Conservation (phyloP, 768 basidiomycete genomes). For the Boletus subcaerulescens region DNA sequence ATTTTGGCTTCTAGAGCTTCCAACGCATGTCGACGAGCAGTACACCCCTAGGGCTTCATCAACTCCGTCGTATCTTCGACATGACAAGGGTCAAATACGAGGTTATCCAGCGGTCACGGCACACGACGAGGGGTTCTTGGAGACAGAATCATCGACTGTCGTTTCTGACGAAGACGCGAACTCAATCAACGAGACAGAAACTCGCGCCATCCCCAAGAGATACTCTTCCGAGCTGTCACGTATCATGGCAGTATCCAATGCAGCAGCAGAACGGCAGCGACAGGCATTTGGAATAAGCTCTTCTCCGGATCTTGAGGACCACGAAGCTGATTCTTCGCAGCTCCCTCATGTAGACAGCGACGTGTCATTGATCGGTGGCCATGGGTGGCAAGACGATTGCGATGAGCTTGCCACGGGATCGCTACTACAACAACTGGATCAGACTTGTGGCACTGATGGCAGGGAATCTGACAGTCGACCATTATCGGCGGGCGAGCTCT, state of each 20-base stretch:
- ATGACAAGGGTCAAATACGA: not conserved
- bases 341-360: slow-evolving; percentile 45
- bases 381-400: slow-evolving; percentile 39
- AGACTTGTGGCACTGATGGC: not conserved
- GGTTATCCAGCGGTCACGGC: not conserved
- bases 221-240: slow-evolving; percentile 30
- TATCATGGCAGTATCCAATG: slow-evolving; percentile 27
- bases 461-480: not conserved
- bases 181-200: not conserved
- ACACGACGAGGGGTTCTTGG: slow-evolving; percentile 1
- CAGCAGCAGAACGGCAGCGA: slow-evolving; percentile 44
- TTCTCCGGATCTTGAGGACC: slow-evolving; percentile 27
- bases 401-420: slow-evolving; percentile 31
- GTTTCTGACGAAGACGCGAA: slow-evolving; percentile 17
- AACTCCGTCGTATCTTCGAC: slow-evolving; percentile 3
- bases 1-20: slow-evolving; percentile 9
- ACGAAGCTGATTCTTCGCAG: not conserved
- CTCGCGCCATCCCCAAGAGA: slow-evolving; percentile 1
- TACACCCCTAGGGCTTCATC: slow-evolving; percentile 17
- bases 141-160: slow-evolving; percentile 11
- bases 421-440: slow-evolving; percentile 21
- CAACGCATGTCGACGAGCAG: slow-evolving; percentile 14
- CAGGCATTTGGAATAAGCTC: slow-evolving; percentile 52
- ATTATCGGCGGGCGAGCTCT: slow-evolving; percentile 7
- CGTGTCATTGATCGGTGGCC: slow-evolving; percentile 41